Percentiles rank a stretch among this genome's conserved stretches.
Conservation (phyloP, 345 rosid species). For the Syzygium aqueum region DNA sequence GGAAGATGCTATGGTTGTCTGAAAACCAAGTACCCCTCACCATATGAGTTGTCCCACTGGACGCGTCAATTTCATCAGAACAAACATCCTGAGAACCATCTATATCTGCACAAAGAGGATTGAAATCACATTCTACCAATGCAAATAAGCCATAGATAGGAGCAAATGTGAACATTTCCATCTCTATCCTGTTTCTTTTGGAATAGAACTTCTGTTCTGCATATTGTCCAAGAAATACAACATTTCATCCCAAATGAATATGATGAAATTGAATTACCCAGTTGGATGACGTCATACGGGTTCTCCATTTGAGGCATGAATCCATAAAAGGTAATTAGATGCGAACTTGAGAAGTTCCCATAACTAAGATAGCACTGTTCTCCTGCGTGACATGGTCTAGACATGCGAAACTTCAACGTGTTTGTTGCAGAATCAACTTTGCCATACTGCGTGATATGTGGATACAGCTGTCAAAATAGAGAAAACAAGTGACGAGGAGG, state of each 20-base stretch:
- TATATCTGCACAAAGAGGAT: constrained; percentile 39
- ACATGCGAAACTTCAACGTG: constrained; percentile 68
- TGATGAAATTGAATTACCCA: constrained; percentile 38
- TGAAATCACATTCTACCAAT: background rate
- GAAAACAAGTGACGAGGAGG: background rate
- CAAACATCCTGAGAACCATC: constrained; percentile 34
- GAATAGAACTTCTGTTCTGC: background rate
- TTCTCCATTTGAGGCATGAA: constrained; percentile 77
- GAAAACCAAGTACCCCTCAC: constrained; percentile 93
- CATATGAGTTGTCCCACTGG: constrained; percentile 66
- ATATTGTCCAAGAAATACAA: background rate
- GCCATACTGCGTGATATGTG: constrained; percentile 79
- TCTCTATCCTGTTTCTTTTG: background rate
- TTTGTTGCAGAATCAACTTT: constrained; percentile 53
- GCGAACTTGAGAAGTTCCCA: constrained; percentile 77
- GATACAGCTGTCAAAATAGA: constrained; percentile 39
- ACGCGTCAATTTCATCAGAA: constrained; percentile 17
- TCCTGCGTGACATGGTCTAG: constrained; percentile 60
- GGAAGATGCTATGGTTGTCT: constrained; percentile 48
- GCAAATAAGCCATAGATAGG: background rate
- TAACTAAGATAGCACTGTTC: constrained; percentile 87
- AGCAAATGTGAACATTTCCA: background rate
- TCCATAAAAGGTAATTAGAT: constrained; percentile 81
- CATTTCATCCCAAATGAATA: background rate
- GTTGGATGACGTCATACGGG: constrained; percentile 69